Base-by-base conservation (phyloP, 208 protist genomes). In the Trypanosoma scelopori region DNA sequence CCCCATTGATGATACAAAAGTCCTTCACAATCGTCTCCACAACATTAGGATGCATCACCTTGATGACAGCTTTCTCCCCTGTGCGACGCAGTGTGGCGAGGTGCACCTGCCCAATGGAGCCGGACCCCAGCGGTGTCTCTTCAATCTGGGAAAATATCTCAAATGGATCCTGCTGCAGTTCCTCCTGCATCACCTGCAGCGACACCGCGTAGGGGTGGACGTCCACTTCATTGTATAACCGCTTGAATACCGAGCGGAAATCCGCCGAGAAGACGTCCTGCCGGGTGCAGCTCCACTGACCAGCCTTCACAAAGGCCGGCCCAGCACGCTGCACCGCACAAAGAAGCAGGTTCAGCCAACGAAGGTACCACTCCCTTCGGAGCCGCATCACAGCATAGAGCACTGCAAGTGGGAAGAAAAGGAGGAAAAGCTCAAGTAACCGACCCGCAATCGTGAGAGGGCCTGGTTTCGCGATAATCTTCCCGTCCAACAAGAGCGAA, bases 31-130 rank as follows among this genome's bases (percentile, higher is more conserved):
- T 93, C 4, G 69, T 88, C 60, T 97, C 85, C 28, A 91, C 79
- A 56, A 97, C 87, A 50, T 79, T 51, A 15, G 91, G 91, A 46
- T 97, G 91, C 87, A 94, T 94, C 46, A 97, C 89, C 71, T 97
- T 97, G 22, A 97, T 57, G 16, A 97, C 91, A 45, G 93, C 87
- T 32, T 77, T 76, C 61, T 78, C 72, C 27, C 74, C 71, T 5
- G 76, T 81, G 41, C 72, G 69, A 65, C 79, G 83, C 41, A 95
- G 70, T 39, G 76, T 81, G 11, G 91, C 91, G 23, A 92, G 58
- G 61, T 97, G 91, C n/a, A 97, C 91, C 74, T 97, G 91, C 0
- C 89, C 91, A 79, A 97, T 97, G 3, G 87, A 94, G 52, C 91
- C 91, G 13, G 87, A 94, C 20, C 91, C 91, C 13, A 97, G 78